Evolutionary conservation across 192 early-diverging fungal genomes (phyloP), one percentile per base, ranked within the genome.

Genomic region (Backusella australiensis): DNA sequence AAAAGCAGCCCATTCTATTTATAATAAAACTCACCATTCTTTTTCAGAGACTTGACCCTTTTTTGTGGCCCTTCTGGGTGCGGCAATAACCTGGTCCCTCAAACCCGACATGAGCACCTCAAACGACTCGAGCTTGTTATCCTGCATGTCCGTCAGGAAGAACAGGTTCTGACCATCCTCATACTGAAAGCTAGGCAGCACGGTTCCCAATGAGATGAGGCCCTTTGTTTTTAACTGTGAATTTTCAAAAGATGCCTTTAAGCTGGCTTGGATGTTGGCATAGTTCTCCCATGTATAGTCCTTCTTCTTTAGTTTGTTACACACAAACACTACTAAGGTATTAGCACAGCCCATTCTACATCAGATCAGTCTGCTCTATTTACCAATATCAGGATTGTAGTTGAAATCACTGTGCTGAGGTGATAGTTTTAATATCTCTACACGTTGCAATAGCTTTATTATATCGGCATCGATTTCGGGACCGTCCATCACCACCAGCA

Each of bases 401-500:
- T 85, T 69, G 34, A 65, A 46, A 44, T 80, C 81, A 23, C 38
- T 73, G 7, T 59, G 56, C 5, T 71, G 32, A 36, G 41, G 59
- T 1, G 73, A 26, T 7, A 79, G 36, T 49, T 84, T 81, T 21
- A 85, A 72, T 73, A 83, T 77, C 32, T 77, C 72, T 0, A 84
- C 82, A 14, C 66, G 39, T 49, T 76, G 74, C 3, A 80, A 26
- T 36, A 78, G 80, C 23, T 80, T 73, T 1, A 83, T 42, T 15
- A 76, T 59, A 6, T 76, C 73, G 15, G 77, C 78, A 39, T 82
- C 80, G 26, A 81, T 74, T 0, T 83, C 80, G 0, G 83, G 70
- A 4, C 81, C 78, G 34, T 89, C 86, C 7, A 77, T 78, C 7
- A 93, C 86, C 9, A 92, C 77, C 12, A 93, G 15, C 7, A 93